These are phyloP conservation scores for Nothophytophthora sp. DNA, from an alignment of 352 stramenopile species.

Conservation along the genomic window DNA sequence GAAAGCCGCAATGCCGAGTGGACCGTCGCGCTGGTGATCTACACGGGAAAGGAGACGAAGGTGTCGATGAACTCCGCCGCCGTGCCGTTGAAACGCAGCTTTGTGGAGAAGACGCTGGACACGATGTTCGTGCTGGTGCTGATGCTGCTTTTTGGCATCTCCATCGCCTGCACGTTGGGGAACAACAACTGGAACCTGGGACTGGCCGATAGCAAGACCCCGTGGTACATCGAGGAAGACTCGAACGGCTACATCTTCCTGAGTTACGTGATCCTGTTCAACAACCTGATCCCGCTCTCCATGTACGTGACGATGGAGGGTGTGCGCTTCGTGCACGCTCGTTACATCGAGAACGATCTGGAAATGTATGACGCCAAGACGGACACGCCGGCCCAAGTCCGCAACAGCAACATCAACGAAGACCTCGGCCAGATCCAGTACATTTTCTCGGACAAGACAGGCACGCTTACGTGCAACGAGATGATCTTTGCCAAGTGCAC, in stretches of 20 bases:
- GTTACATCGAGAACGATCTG: constrained; percentile 86
- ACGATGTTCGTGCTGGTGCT: constrained; percentile 90
- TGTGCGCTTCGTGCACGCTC: constrained; percentile 85
- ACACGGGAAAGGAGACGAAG: constrained; percentile 85
- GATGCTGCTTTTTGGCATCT: constrained; percentile 86
- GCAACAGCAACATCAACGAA: constrained; percentile 90
- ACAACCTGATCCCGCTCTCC: constrained; percentile 87
- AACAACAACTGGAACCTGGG: constrained; percentile 87
- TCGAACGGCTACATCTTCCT: constrained; percentile 88
- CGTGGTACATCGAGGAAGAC: constrained; percentile 72
- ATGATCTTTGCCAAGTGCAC: constrained; percentile 94
- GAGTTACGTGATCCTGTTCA: constrained; percentile 91
- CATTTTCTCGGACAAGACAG: constrained; percentile 91
- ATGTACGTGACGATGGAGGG: constrained; percentile 92
- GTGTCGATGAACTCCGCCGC: constrained; percentile 83
- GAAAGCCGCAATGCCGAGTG: constrained; percentile 87
- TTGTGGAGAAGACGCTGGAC: constrained; percentile 86
- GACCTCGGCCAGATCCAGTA: constrained; percentile 91
- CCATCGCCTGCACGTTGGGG: constrained; percentile 76
- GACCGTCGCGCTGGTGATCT: constrained; percentile 85
- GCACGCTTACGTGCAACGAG: constrained; percentile 86
- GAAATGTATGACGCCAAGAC: constrained; percentile 79
- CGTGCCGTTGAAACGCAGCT: constrained; percentile 85
- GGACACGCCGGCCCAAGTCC: constrained; percentile 78
- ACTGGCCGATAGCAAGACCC: constrained; percentile 40